Evolutionary conservation across 176 grass and related monocot species (phyloP).

Genomic region (Rhynchospora tenuis): DNA sequence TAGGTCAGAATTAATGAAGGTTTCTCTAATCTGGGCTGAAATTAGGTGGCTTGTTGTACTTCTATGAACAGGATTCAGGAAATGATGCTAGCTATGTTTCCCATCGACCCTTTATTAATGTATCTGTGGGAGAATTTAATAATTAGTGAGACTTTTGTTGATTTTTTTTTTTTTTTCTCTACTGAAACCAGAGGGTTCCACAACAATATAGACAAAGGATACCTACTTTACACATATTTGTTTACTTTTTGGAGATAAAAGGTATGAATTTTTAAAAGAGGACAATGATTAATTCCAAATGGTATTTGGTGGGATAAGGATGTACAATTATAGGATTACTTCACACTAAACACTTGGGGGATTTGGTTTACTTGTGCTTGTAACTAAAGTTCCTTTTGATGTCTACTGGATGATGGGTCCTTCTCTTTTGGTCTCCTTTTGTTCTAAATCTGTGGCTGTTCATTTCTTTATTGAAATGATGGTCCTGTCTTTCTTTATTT

Average conservation of each 20-base stretch:
- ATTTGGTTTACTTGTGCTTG: not conserved
- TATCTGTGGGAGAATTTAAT: not conserved
- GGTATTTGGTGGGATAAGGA: conserved; percentile 3
- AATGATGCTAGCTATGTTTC: not conserved
- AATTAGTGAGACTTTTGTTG: not conserved
- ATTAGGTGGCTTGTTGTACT: not conserved
- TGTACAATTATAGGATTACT: not conserved
- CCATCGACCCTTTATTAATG: not conserved
- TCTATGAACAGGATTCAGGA: not conserved
- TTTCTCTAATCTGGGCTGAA: not conserved
- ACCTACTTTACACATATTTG: not conserved
- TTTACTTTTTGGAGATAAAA: not conserved
- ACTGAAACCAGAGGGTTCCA: not conserved
- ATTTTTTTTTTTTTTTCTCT: not conserved
- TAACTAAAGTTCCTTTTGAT: not conserved
- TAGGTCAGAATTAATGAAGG: not conserved
- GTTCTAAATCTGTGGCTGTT: not conserved
- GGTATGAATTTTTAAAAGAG: not conserved
- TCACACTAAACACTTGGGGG: not conserved
- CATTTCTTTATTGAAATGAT: not conserved
- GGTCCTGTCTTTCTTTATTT: not conserved
- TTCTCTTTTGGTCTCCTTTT: not conserved
- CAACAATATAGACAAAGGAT: not conserved
- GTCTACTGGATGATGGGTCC: not conserved
- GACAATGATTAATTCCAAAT: conserved; percentile 2